Percentiles rank a stretch among this genome's conserved stretches.
Evolutionary conservation across 768 basidiomycete genomes (phyloP).

Genomic region (Termitomyces eurrhizus): DNA sequence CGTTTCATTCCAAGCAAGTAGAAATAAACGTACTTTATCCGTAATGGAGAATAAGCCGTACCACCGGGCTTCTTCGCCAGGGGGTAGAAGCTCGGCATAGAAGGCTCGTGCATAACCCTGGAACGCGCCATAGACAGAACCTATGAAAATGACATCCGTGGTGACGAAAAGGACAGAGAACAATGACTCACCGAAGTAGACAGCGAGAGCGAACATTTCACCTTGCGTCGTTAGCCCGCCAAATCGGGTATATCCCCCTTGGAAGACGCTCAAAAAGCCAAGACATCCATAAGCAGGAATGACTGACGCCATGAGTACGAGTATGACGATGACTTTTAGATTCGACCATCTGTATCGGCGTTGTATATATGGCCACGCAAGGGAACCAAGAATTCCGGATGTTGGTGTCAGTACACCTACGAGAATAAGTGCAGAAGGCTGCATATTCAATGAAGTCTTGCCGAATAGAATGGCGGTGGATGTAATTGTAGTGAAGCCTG

Average conservation of each 20-base stretch:
- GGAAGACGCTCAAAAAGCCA: constrained; percentile 62
- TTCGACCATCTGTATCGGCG: constrained; percentile 62
- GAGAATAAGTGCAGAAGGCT: constrained; percentile 69
- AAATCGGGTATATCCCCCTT: constrained; percentile 39
- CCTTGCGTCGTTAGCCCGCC: constrained; percentile 74
- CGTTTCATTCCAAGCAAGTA: neutral
- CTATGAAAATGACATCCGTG: constrained; percentile 25
- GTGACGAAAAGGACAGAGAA: neutral
- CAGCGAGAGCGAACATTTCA: constrained; percentile 84
- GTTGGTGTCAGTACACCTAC: constrained; percentile 76
- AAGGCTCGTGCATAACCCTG: constrained; percentile 86
- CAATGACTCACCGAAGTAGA: constrained; percentile 66
- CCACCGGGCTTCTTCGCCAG: constrained; percentile 88
- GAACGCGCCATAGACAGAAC: constrained; percentile 83
- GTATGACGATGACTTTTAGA: constrained; percentile 55
- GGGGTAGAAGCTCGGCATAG: constrained; percentile 84
- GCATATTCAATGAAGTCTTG: constrained; percentile 84
- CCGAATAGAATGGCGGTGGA: constrained; percentile 91
- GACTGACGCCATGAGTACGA: constrained; percentile 61
- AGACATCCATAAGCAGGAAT: constrained; percentile 83
- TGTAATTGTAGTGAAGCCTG: constrained; percentile 90
- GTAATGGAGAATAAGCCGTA: constrained; percentile 87
- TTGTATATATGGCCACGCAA: constrained; percentile 78
- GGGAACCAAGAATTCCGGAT: constrained; percentile 79
- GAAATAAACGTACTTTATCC: constrained; percentile 58